phyloP scores from a whole-genome alignment of 768 basidiomycete genomes.

The Lactarius psammicola region DNA sequence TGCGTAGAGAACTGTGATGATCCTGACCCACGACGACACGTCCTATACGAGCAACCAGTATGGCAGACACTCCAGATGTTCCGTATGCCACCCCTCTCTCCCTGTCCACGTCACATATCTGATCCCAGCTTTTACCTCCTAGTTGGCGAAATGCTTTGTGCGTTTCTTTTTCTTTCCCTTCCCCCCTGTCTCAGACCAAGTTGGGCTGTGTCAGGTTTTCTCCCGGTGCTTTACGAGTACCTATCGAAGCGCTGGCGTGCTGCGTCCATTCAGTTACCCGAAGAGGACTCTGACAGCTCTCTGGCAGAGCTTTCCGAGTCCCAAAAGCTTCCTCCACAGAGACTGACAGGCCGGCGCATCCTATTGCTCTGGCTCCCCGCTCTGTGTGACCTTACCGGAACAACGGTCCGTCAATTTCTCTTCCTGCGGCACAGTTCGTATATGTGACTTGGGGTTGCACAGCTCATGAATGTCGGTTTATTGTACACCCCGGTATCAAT shows the following conservation, averaged over 20 bases:
- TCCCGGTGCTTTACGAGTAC: slow-evolving; percentile 77
- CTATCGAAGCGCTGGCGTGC: slow-evolving; percentile 46
- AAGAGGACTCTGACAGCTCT: slow-evolving; percentile 32
- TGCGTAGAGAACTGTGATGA: slow-evolving; percentile 91
- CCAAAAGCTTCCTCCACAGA: slow-evolving; percentile 36
- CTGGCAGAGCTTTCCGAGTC: slow-evolving; percentile 33
- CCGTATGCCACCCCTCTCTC: slow-evolving; percentile 47
- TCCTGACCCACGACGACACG: slow-evolving; percentile 54
- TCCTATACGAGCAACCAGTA: slow-evolving; percentile 92
- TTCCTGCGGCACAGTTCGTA: slow-evolving; percentile 3
- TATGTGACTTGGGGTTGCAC: slow-evolving; percentile 18
- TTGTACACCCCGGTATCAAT: slow-evolving; percentile 96
- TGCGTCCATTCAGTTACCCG: slow-evolving; percentile 54
- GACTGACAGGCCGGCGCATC: slow-evolving; percentile 64
- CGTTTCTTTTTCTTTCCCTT: slow-evolving; percentile 38
- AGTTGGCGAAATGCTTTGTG: slow-evolving; percentile 95
- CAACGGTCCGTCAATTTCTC: slow-evolving; percentile 60
- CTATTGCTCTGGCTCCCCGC: slow-evolving; percentile 87
- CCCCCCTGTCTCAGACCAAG: slow-evolving; percentile 14
- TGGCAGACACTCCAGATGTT: slow-evolving; percentile 94
- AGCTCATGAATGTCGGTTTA: slow-evolving; percentile 93
- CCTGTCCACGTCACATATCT: slow-evolving; percentile 21
- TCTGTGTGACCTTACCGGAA: slow-evolving; percentile 84
- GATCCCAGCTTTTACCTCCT: slow-evolving; percentile 32
- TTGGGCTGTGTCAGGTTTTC: slow-evolving; percentile 56